Percentiles rank a stretch among this genome's conserved stretches.
phyloP scores from a whole-genome alignment of 495 filamentous ascomycete species.

The Penicillium daleae region DNA sequence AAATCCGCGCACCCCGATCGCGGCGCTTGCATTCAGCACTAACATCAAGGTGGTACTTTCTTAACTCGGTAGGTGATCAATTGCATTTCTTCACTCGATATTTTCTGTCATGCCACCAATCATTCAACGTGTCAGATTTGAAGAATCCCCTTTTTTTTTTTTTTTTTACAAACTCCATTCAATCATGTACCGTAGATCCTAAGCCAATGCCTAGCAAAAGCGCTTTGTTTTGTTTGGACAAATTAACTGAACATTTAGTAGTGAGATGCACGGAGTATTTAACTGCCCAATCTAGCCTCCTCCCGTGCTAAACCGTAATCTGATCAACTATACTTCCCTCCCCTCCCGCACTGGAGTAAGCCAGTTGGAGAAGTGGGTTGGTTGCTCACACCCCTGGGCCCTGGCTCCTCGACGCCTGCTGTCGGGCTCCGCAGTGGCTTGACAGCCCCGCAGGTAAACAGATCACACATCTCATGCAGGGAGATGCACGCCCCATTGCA shows the following conservation, averaged over 20 bases:
- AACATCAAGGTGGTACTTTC: background rate
- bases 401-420: constrained; percentile 7
- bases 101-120: background rate
- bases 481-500: constrained; percentile 11
- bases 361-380: constrained; percentile 11
- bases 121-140: background rate
- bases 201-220: background rate
- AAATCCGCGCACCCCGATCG: constrained; percentile 4
- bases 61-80: background rate
- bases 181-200: background rate
- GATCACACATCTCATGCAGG: constrained; percentile 30
- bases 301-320: background rate
- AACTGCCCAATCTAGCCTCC: background rate
- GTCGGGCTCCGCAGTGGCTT: constrained; percentile 36
- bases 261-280: background rate
- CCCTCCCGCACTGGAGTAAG: constrained; percentile 3
- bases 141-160: too few species aligned
- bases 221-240: background rate
- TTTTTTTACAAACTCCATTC: background rate
- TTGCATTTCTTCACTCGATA: background rate
- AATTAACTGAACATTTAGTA: background rate
- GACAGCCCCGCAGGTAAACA: constrained; percentile 34
- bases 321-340: constrained; percentile 6
- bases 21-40: background rate
- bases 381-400: constrained; percentile 3